Evolutionary conservation across 345 rosid genomes (phyloP), one percentile per base, ranked within the genome.

Genomic region (Salix koriyanagi): DNA sequence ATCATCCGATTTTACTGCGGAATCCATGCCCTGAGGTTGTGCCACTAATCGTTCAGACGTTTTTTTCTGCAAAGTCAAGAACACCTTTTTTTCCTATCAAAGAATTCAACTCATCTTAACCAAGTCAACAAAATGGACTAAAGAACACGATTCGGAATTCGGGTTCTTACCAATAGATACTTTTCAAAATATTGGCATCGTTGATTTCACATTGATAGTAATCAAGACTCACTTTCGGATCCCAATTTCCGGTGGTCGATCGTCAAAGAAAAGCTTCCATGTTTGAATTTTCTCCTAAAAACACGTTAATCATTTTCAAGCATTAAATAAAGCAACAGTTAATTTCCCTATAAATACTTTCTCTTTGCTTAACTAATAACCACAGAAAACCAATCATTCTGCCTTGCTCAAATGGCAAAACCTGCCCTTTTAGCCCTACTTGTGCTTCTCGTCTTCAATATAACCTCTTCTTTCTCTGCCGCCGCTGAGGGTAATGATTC

Each of bases 401-500:
- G 21, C 1, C 14, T 42, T 32, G 13, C 26, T 28, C 21, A 58
- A 72, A 78, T 79, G 82, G 70, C 66, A 12, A 54, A n/a, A 39
- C 11, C 54, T 67, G 71, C 30, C 6, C 36, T 61, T 75, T 19
- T 65, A 30, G 60, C 76, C 28, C 28, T 54, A 30, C 23, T 34
- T 10, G 50, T 70, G 5, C 60, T 71, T 71, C 37, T 78, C 74
- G 23, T 70, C 16, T 52, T 71, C 19, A 60, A 80, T 65, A 48
- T 26, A 50, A 75, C 69, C 76, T 80, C 69, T 21, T 70, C 32
- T n/a, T 50, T 19, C 76, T 39, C 32, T 25, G 79, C 7, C 60
- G 41, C 5, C 39, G 76, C 84, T 30, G 73, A 70, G 4, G 69
- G 82, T 4, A 81, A 79, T 67, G 11, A 80, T 6, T 30, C 82